Evolutionary conservation across 495 filamentous ascomycete genomes (phyloP).

Genomic region (Cairneyella variabilis): DNA sequence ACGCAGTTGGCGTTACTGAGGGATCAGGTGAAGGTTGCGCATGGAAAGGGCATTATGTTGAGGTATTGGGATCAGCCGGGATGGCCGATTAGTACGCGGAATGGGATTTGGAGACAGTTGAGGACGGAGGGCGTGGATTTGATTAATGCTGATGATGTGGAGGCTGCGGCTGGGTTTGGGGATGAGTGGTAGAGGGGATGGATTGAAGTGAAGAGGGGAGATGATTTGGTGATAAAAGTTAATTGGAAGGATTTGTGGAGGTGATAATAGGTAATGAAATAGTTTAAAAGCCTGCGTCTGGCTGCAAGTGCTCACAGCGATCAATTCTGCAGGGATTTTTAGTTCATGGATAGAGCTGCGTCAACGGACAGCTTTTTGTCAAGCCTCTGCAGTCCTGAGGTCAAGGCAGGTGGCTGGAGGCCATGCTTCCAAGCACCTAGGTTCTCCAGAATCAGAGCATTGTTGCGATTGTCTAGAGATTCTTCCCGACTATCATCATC

Average conservation of each 20-base stretch:
- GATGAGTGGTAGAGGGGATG: constrained; percentile 11
- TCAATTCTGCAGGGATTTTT: too few species aligned
- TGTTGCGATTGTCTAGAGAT: too few species aligned
- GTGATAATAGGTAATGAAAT: too few species aligned
- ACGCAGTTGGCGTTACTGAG: constrained; percentile 33
- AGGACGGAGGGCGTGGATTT: constrained; percentile 65
- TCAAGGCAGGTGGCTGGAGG: too few species aligned
- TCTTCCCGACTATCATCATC: too few species aligned
- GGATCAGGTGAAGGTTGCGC: constrained; percentile 33
- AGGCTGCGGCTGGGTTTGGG: constrained; percentile 33
- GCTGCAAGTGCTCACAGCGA: too few species aligned
- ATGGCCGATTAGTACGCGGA: constrained; percentile 68
- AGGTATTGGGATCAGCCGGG: constrained; percentile 73
- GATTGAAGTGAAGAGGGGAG: background rate
- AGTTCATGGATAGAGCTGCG: too few species aligned
- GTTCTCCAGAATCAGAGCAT: too few species aligned
- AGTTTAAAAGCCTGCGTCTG: too few species aligned
- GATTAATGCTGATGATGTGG: constrained; percentile 74
- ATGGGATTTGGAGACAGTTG: constrained; percentile 70
- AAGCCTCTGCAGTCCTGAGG: too few species aligned
- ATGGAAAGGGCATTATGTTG: constrained; percentile 55
- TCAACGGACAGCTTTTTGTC: too few species aligned
- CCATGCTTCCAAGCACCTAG: too few species aligned
- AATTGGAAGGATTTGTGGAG: background rate
- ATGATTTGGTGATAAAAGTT: background rate